A percentile compares a stretch with the other conserved stretches of the same genome.
These are phyloP conservation scores for Keqinozyma sinolaborantium DNA, from an alignment of 1,139 yeast genomes.

Conservation along the genomic window DNA sequence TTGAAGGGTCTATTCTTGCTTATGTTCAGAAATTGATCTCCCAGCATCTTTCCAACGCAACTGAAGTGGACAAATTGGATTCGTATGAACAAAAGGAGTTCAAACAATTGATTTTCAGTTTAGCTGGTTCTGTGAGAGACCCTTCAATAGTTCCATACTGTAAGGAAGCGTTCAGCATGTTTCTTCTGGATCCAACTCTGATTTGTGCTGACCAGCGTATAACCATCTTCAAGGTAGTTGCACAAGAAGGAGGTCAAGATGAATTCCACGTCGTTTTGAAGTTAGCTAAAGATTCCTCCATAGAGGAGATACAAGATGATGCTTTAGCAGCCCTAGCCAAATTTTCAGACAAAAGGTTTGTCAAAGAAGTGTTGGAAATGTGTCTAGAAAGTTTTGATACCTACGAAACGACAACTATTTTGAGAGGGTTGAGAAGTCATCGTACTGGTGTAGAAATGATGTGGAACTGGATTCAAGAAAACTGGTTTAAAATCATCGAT, in stretches of 20 bases:
- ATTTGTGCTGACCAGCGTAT: constrained; percentile 81
- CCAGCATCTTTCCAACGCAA: constrained; percentile 51
- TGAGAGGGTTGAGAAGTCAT: no score
- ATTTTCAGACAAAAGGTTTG: constrained; percentile 55
- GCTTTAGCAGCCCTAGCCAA: constrained; percentile 77
- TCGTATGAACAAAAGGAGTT: constrained; percentile 72
- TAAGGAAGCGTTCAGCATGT: constrained; percentile 54
- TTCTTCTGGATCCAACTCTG: constrained; percentile 64
- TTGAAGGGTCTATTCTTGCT: constrained; percentile 54
- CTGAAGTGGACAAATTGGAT: constrained; percentile 69
- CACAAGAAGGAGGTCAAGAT: constrained; percentile 59
- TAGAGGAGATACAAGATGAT: constrained; percentile 70
- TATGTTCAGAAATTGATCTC: constrained; percentile 56
- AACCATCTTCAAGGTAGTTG: constrained; percentile 64
- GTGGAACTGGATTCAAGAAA: no score
- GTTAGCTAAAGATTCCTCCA: constrained; percentile 62
- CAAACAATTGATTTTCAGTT: constrained; percentile 66
- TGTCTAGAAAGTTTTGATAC: no score
- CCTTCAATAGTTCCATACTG: constrained; percentile 52
- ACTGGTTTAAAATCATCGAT: no score
- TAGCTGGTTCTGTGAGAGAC: constrained; percentile 65
- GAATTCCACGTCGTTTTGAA: constrained; percentile 62
- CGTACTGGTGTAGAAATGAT: no score
- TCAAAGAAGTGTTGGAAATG: constrained; percentile 57
- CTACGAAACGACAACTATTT: no score